Evolutionary conservation across 176 grass and related monocot genomes (phyloP), one percentile per base, ranked within the genome.

Genomic region (Ananas comosus): DNA sequence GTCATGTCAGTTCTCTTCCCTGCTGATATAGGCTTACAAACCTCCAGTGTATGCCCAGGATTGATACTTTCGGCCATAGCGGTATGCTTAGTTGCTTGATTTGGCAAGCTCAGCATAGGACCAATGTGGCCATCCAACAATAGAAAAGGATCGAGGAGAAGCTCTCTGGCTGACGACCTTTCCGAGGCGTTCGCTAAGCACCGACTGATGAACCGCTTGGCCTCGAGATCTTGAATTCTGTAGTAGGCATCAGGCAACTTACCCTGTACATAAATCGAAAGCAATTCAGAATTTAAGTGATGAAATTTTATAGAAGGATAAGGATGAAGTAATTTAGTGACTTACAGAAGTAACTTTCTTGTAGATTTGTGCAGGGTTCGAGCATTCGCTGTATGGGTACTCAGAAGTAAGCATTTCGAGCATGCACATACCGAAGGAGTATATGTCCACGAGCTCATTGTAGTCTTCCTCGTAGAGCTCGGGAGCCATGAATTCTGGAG

Each of bases 401-500:
- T 99, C 87, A 3, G 71, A 69, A 10, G 86, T 99, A 49, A 93
- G 72, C 89, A 99, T 99, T 82, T 99, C 94, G 1, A 99, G 69
- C 75, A 99, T 72, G 79, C 94, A 99, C 94, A 99, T 93, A 0
- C 94, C 94, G 11, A 99, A 93, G 7, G 94, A 88, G 77, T 93
- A 99, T 13, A 93, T 78, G 61, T 99, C 94, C 0, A 93, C 94
- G 2, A 69, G 69, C 72, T 90, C 82, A 49, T 90, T 68, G 64
- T 99, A 99, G 23, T 88, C 84, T 70, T 99, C 94, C 11, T 99
- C 94, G 21, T 99, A 99, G 56, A 99, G 74, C 76, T 99, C 94
- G 0, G 94, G 94, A 9, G 94, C 94, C 94, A 99, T 99, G 74
- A 99, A 99, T 83, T 99, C 94, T 0, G 94, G 94, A 51, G 94